phyloP scores from a whole-genome alignment of 208 protist species.

The Acanthamoeba lugdunensis region DNA sequence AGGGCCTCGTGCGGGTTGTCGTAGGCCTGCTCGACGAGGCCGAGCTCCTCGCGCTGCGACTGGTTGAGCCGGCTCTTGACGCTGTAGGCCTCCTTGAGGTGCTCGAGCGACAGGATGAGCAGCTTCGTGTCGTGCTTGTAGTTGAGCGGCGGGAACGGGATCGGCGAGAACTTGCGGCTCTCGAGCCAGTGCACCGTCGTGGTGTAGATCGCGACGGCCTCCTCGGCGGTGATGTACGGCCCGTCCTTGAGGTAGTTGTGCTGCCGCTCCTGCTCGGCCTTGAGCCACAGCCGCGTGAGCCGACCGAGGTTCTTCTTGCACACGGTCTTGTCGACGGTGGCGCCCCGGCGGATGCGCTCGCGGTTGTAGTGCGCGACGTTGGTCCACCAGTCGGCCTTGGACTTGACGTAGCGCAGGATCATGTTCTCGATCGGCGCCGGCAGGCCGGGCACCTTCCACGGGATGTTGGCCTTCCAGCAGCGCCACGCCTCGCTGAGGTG shows the following conservation, averaged over 20 bases:
- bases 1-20: slow-evolving; percentile 99
- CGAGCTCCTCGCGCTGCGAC: slow-evolving; percentile 98
- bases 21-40: slow-evolving; percentile 99
- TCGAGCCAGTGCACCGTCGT: slow-evolving; percentile 99
- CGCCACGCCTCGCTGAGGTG: slow-evolving; percentile 99
- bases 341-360: slow-evolving; percentile 97
- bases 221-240: slow-evolving; percentile 96
- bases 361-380: slow-evolving; percentile 98
- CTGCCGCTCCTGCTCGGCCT: slow-evolving; percentile 97
- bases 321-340: slow-evolving; percentile 99
- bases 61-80: slow-evolving; percentile 98
- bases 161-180: slow-evolving; percentile 98
- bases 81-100: slow-evolving; percentile 98
- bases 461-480: slow-evolving; percentile 97
- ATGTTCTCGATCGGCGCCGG: slow-evolving; percentile 97
- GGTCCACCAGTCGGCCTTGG: slow-evolving; percentile 99
- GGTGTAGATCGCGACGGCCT: slow-evolving; percentile 98
- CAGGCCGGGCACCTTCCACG: slow-evolving; percentile 98
- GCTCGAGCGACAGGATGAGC: slow-evolving; percentile 98
- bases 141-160: slow-evolving; percentile 98
- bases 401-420: slow-evolving; percentile 99
- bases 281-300: slow-evolving; percentile 98
- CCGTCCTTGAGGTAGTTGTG: slow-evolving; percentile 98
- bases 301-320: slow-evolving; percentile 99
- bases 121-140: slow-evolving; percentile 99